Evolutionary conservation across 306 rosid genomes (phyloP).

Genomic region (Morella rubra): DNA sequence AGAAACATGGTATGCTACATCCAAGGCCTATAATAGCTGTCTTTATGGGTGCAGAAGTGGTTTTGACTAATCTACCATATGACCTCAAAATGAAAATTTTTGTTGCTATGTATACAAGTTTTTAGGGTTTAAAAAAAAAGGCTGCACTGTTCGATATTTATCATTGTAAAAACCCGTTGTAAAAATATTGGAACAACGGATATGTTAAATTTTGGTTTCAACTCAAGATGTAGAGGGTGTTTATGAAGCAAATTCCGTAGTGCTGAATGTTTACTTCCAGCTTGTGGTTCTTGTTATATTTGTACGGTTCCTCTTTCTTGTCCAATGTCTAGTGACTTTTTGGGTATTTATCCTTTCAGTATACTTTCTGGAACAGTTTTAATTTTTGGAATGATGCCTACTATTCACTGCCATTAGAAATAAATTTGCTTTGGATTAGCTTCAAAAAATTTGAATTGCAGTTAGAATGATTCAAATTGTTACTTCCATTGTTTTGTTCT

Average conservation of each 20-base stretch:
- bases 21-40: conserved; percentile 22
- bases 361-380: background rate
- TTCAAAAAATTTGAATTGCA: background rate
- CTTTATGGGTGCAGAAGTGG: conserved; percentile 15
- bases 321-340: conserved; percentile 11
- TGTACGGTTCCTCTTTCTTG: background rate
- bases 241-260: background rate
- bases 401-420: conserved; percentile 9
- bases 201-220: conserved; percentile 20
- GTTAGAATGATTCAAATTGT: conserved; percentile 16
- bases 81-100: conserved; percentile 5
- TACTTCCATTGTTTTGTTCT: conserved; percentile 22
- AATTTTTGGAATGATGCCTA: background rate
- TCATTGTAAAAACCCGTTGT: background rate
- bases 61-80: conserved; percentile 19
- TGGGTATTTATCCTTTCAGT: background rate
- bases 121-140: too few relatives aligned
- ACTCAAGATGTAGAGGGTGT: conserved; percentile 19
- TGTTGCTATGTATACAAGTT: background rate
- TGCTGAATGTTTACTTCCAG: background rate
- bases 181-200: conserved; percentile 5
- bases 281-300: conserved; percentile 9
- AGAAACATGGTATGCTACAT: conserved; percentile 48
- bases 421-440: conserved; percentile 18
- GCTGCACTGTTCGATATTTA: background rate